phyloP scores from a whole-genome alignment of 306 rosid genomes.

The Castanea mollissima region DNA sequence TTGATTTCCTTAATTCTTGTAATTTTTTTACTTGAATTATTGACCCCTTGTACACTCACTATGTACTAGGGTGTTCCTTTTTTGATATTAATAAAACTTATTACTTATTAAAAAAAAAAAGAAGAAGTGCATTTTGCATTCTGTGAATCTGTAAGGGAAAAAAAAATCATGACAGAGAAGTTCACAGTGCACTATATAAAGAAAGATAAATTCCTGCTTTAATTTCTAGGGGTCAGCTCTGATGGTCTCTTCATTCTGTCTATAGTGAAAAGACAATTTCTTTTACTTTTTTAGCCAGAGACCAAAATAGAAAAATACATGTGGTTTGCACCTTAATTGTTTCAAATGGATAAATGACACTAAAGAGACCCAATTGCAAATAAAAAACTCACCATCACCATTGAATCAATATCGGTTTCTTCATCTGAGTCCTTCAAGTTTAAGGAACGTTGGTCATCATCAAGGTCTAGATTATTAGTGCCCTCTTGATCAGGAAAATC shows the following conservation, averaged over 20 bases:
- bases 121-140: neutral
- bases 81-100: too few species aligned
- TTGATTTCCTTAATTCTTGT: too few species aligned
- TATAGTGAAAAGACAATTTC: neutral
- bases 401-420: constrained; percentile 77
- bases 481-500: constrained; percentile 46
- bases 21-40: too few species aligned
- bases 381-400: constrained; percentile 75
- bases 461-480: constrained; percentile 38
- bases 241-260: neutral
- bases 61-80: too few species aligned
- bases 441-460: constrained; percentile 66
- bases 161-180: neutral
- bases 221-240: neutral
- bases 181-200: neutral
- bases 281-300: neutral
- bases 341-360: neutral
- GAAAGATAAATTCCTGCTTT: neutral
- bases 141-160: neutral
- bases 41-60: too few species aligned
- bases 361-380: neutral
- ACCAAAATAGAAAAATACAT: neutral
- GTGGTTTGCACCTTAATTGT: neutral
- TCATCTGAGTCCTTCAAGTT: constrained; percentile 66
- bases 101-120: too few species aligned